Base-by-base conservation (phyloP, 2,329 filamentous ascomycete genomes). In the Fusarium secorum region DNA sequence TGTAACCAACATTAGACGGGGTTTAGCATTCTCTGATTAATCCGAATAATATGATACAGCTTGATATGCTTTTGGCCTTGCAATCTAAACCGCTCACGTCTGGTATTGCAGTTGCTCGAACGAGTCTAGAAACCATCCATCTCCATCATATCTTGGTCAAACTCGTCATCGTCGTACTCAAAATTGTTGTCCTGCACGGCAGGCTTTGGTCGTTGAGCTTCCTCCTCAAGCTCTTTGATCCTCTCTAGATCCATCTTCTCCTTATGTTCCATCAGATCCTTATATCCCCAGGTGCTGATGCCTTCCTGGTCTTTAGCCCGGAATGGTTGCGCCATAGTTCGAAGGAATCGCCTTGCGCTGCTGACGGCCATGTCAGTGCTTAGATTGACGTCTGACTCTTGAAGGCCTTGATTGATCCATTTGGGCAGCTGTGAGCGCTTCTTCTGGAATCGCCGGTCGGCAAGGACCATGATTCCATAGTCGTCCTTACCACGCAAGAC, bases 381-480 rank as follows among this genome's bases (percentile, higher is more conserved):
- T 66, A 99, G 85, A 75, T 97, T 98, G 15, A 91, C 90, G 73
- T 97, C 94, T 26, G 91, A 91, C 53, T 97, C 94, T 35, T 93
- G 85, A 66, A 99, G 86, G 6, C 92, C 94, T 78, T 97, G 92
- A 70, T 91, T 93, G 77, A 99, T 99, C 96, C 96, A 99, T 79
- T 97, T 97, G 15, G 96, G 96, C 32, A 99, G 85, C 81, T 99
- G 97, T 6, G 82, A 86, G 39, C 94, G 87, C 83, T 98, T 98
- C 83, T 96, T 97, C 79, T 94, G 91, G 81, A 98, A 99, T 22
- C 96, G 90, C 44, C 93, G 91, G 80, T 99, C 96, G 4, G 97
- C 96, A 32, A 99, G 86, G 8, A 99, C 95, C 96, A 99, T 99
- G 84, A 99, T 93, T n/a, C 96, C 96, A 80, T 99, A 99, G 81